Evolutionary conservation across 208 protist species (phyloP).

Genomic region (Wallacemonas sp.): DNA sequence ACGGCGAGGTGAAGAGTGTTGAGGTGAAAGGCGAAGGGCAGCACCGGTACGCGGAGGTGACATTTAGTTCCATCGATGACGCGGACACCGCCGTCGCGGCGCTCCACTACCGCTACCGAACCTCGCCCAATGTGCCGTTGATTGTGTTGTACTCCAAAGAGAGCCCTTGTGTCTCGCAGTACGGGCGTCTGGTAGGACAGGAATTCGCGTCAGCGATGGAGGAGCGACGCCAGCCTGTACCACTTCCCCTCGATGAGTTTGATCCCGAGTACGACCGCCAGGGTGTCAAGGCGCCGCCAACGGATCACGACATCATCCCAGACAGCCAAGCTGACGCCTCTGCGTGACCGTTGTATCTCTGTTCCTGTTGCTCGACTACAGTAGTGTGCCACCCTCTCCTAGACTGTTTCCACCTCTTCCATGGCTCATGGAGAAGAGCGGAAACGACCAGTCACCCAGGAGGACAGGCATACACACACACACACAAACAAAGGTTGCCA

Average conservation of each 20-base stretch:
- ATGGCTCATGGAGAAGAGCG: too few species aligned
- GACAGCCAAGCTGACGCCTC: slow-evolving; percentile 10
- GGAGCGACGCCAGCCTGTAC: slow-evolving; percentile 46
- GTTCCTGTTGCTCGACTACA: too few species aligned
- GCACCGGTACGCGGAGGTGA: slow-evolving; percentile 71
- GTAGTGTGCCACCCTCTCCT: too few species aligned
- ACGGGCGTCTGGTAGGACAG: slow-evolving; percentile 62
- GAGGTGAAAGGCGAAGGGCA: slow-evolving; percentile 57
- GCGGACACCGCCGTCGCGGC: slow-evolving; percentile 80
- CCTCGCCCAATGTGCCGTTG: slow-evolving; percentile 58
- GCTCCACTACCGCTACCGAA: slow-evolving; percentile 83
- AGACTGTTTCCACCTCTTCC: too few species aligned
- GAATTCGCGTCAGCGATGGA: slow-evolving; percentile 61
- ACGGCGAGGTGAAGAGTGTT: slow-evolving; percentile 64
- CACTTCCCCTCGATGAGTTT: slow-evolving; percentile 61
- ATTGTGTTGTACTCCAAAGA: slow-evolving; percentile 81
- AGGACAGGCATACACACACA: too few species aligned
- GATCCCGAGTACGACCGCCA: slow-evolving; percentile 56
- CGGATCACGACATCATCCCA: slow-evolving; percentile 55
- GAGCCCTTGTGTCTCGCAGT: slow-evolving; percentile 62
- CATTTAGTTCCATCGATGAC: slow-evolving; percentile 64
- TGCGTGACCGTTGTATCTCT: not conserved
- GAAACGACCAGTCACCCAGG: too few species aligned
- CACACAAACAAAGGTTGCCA: too few species aligned
- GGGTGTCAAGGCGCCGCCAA: slow-evolving; percentile 56